Evolutionary conservation across 495 filamentous ascomycete genomes (phyloP).

Genomic region (Talaromyces borbonicus): DNA sequence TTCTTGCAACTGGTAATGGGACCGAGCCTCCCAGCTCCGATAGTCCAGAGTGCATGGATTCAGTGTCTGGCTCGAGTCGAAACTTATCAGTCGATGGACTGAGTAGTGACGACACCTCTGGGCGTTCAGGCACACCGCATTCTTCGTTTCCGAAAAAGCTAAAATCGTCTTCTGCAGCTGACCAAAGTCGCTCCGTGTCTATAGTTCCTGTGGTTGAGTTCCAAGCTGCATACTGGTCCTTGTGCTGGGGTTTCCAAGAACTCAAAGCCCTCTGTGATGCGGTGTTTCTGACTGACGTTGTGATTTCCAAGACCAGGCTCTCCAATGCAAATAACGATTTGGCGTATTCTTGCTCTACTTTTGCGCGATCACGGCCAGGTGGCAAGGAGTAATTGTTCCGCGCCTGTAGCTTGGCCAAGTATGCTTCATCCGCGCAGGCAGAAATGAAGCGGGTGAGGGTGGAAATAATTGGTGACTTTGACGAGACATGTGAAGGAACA

Average conservation of each 20-base stretch:
- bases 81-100: constrained; percentile 37
- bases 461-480: constrained; percentile 31
- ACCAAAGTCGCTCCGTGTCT: constrained; percentile 52
- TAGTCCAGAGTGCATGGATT: constrained; percentile 12
- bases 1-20: neutral
- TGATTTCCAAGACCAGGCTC: constrained; percentile 48
- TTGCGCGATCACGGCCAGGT: constrained; percentile 33
- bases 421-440: constrained; percentile 48
- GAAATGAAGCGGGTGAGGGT: constrained; percentile 47
- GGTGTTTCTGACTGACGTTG: constrained; percentile 18
- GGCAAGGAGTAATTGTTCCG: constrained; percentile 40
- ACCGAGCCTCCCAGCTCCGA: constrained; percentile 10
- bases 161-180: constrained; percentile 49
- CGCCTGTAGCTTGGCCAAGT: constrained; percentile 46
- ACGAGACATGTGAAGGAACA: constrained; percentile 43
- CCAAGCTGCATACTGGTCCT: constrained; percentile 23
- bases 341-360: constrained; percentile 33
- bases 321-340: constrained; percentile 45
- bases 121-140: constrained; percentile 33
- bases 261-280: constrained; percentile 13
- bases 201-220: constrained; percentile 52
- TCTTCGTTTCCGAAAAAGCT: constrained; percentile 58
- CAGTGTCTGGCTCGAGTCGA: constrained; percentile 24
- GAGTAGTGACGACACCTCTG: constrained; percentile 29
- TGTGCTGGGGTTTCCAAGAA: constrained; percentile 28